A percentile compares a stretch with the other conserved stretches of the same genome.
phyloP scores from a whole-genome alignment of 768 basidiomycete genomes.

The Lactifluus volemus region DNA sequence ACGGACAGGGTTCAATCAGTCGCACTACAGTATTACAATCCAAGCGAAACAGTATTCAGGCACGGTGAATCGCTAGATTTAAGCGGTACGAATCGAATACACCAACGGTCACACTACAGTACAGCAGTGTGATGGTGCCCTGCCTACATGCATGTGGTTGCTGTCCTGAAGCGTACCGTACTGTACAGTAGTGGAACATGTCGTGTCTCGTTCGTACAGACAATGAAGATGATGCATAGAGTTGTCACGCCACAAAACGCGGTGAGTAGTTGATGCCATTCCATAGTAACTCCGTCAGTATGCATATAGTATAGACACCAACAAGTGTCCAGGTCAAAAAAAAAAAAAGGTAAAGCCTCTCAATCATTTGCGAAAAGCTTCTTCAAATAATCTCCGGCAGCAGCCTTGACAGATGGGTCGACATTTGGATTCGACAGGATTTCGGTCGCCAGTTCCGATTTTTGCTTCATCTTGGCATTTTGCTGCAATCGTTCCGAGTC shows the following conservation, averaged over 20 bases:
- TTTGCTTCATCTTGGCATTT: constrained; percentile 46
- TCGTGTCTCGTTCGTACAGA: neutral
- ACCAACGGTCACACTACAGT: neutral
- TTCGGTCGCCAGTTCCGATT: constrained; percentile 60
- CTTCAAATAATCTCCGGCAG: constrained; percentile 65
- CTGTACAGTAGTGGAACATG: neutral
- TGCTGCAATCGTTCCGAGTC: constrained; percentile 48
- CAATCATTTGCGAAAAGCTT: constrained; percentile 45
- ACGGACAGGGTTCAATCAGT: neutral
- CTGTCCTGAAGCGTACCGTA: neutral
- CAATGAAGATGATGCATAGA: constrained; percentile 1
- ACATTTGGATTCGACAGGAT: constrained; percentile 49
- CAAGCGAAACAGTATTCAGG: constrained; percentile 1
- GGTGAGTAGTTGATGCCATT: constrained; percentile 2
- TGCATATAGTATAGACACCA: neutral
- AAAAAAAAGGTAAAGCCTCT: neutral
- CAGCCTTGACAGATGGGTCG: constrained; percentile 54
- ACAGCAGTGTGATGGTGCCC: no score
- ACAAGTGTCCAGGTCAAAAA: neutral
- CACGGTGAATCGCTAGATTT: neutral
- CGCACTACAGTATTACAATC: neutral
- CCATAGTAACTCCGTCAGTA: constrained; percentile 10
- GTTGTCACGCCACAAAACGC: neutral
- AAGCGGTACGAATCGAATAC: neutral
- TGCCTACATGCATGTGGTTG: neutral